Conservation (phyloP, 2,329 filamentous ascomycete species). For the Apiospora saccharicola region DNA sequence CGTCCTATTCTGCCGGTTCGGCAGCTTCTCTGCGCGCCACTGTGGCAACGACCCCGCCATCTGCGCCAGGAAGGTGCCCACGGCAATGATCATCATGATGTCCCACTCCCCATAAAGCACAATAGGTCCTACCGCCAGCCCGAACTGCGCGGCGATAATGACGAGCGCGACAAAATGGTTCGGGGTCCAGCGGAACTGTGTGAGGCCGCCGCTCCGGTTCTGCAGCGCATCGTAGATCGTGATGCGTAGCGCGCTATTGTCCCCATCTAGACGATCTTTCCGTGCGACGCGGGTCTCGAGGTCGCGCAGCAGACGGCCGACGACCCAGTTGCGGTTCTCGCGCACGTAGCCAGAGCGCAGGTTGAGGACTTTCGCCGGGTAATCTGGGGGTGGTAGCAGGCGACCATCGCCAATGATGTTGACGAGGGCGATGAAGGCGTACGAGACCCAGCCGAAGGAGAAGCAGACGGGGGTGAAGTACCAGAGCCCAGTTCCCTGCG, state of each 20-base stretch:
- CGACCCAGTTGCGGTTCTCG: slow-evolving; percentile 26
- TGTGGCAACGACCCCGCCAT: not conserved
- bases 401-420: slow-evolving; percentile 32
- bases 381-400: slow-evolving; percentile 32
- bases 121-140: not conserved
- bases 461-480: slow-evolving; percentile 33
- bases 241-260: not conserved
- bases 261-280: too few relatives aligned
- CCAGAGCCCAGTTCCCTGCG: slow-evolving; percentile 28
- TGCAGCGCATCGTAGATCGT: not conserved
- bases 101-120: not conserved
- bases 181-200: not conserved
- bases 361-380: slow-evolving; percentile 34
- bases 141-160: not conserved
- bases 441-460: slow-evolving; percentile 36
- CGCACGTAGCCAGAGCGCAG: slow-evolving; percentile 30
- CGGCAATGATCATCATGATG: not conserved
- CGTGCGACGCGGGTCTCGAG: not conserved
- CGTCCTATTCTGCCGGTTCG: not conserved
- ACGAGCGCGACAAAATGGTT: not conserved
- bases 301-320: slow-evolving; percentile 27
- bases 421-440: slow-evolving; percentile 32
- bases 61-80: not conserved
- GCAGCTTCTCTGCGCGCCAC: not conserved
- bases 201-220: not conserved